Base-by-base conservation (phyloP, 2,329 filamentous ascomycete species). In the Aureobasidium pullulans region DNA sequence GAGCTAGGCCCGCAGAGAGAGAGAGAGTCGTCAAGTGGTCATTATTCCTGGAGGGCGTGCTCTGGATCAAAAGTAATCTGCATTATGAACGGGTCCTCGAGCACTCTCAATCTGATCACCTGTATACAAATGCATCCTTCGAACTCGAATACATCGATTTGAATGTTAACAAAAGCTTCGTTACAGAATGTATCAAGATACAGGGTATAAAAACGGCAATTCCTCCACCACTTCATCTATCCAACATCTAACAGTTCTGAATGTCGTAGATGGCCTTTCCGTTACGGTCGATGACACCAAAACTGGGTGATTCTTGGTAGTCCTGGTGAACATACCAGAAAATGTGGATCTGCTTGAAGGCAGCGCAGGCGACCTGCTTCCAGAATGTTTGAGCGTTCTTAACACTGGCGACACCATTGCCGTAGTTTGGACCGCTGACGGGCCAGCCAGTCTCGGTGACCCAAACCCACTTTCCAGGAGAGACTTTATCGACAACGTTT, bases 331-430 rank as follows among this genome's bases (percentile, higher is more conserved):
- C 78, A 59, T 59, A 86, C 82, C 82, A 84, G 73, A 83, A 85
- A 57, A 80, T 82, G 63, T 81, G 77, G 44, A 72, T 74, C 72
- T 80, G 75, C 69, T 77, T 75, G 69, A 84, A 81, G 62, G 76
- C 73, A 62, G 76, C 74, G 77, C 85, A 88, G 56, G 79, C 85
- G 62, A 87, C 74, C 39, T 80, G 73, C 54, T 79, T 73, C 83
- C 84, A 88, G 78, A 84, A 88, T 63, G 75, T 77, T 75, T 84
- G 78, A 62, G 84, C 82, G 69, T 87, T 87, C 34, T 75, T 70
- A 32, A 80, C 71, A 63, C 76, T 81, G 50, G 85, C 69, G 9
- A 79, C 77, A 57, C 81, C 84, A 70, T 79, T 65, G 56, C 83
- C 82, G 72, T 78, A 80, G 53, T 75, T 74, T 10, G 75, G 68